Conservation (phyloP, 345 rosid genomes). For the Syzygium aromaticum region DNA sequence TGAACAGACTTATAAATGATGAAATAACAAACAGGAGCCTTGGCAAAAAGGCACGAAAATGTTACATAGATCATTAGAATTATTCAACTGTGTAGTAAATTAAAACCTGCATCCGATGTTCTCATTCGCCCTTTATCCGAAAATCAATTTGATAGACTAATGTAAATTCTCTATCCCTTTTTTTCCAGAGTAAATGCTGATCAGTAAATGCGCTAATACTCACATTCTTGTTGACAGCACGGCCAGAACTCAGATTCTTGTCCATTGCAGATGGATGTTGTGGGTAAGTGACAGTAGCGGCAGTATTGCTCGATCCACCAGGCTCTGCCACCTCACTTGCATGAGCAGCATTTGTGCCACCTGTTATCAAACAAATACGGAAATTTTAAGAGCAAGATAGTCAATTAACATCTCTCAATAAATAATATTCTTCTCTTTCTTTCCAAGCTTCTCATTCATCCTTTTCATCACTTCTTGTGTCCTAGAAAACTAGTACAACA, state of each 20-base stretch:
- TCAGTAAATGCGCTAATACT: conserved; percentile 6
- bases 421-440: background rate
- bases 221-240: conserved; percentile 49
- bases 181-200: background rate
- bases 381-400: background rate
- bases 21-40: background rate
- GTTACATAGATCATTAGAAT: background rate
- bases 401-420: background rate
- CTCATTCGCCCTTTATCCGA: background rate
- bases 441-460: background rate
- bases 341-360: conserved; percentile 31
- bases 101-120: background rate
- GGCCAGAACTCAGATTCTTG: conserved; percentile 41
- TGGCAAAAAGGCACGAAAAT: background rate
- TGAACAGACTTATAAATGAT: background rate
- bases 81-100: background rate
- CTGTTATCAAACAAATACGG: conserved; percentile 24
- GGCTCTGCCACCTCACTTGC: conserved; percentile 39
- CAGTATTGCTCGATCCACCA: conserved; percentile 26
- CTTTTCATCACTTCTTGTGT: background rate
- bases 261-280: conserved; percentile 39
- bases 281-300: conserved; percentile 36
- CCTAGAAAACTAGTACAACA: background rate
- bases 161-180: background rate
- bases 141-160: background rate